These are phyloP conservation scores for Colletotrichum neosansevieriae DNA, from an alignment of 2,329 filamentous ascomycete species.

Conservation along the genomic window DNA sequence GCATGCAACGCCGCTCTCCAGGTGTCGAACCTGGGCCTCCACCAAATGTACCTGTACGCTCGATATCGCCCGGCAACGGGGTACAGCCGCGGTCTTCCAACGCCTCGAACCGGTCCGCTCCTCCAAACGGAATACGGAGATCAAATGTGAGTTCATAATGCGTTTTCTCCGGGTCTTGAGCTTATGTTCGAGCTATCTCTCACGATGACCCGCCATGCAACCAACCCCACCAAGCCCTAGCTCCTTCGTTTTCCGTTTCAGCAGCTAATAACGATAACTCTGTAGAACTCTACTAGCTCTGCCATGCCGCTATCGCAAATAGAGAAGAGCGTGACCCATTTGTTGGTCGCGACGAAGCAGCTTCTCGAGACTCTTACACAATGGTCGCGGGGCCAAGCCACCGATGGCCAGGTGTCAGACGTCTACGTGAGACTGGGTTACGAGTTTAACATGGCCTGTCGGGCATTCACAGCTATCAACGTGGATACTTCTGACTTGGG, in stretches of 20 bases:
- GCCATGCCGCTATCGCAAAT: slow-evolving; percentile 91
- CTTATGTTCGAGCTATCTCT: background rate
- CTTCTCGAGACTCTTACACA: slow-evolving; percentile 96
- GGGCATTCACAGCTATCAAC: slow-evolving; percentile 95
- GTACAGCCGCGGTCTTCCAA: slow-evolving; percentile 74
- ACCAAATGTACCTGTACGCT: slow-evolving; percentile 65
- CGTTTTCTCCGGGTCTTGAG: slow-evolving; percentile 1
- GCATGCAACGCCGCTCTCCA: slow-evolving; percentile 73
- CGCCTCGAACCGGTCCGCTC: slow-evolving; percentile 72
- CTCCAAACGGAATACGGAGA: slow-evolving; percentile 58
- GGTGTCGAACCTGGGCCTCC: slow-evolving; percentile 70
- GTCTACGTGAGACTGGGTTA: slow-evolving; percentile 98
- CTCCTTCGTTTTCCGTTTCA: background rate
- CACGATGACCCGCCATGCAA: background rate
- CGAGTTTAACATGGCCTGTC: slow-evolving; percentile 99
- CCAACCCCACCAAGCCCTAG: background rate
- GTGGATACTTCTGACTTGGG: slow-evolving; percentile 95
- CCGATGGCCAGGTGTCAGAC: slow-evolving; percentile 95
- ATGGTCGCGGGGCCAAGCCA: slow-evolving; percentile 94
- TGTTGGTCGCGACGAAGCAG: slow-evolving; percentile 97
- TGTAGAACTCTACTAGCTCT: slow-evolving; percentile 59
- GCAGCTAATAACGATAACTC: slow-evolving; percentile 35
- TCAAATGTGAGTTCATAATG: slow-evolving; percentile 66
- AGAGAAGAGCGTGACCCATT: slow-evolving; percentile 98
- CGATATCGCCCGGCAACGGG: slow-evolving; percentile 70